Conservation (phyloP, 2,329 filamentous ascomycete species). For the Ophiostoma montium region DNA sequence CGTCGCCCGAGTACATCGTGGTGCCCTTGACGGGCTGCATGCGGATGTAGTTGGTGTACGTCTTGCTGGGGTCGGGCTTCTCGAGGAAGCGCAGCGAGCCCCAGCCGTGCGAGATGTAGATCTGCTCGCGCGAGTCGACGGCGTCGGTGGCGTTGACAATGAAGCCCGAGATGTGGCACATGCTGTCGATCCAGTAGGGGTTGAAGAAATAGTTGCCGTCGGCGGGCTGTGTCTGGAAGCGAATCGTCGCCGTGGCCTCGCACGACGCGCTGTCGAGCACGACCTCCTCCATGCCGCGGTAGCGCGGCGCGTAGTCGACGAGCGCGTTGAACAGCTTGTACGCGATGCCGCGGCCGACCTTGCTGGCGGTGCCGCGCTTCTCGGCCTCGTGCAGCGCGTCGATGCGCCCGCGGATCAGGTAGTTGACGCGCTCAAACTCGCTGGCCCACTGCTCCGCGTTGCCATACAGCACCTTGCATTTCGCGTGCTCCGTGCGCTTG, state of each 20-base stretch:
- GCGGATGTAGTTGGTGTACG: conserved; percentile 41
- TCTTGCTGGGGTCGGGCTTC: conserved; percentile 28
- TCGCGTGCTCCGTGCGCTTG: conserved; percentile 45
- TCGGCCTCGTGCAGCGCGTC: conserved; percentile 45
- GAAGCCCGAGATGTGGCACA: conserved; percentile 46
- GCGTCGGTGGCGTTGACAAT: conserved; percentile 45
- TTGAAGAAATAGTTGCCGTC: conserved; percentile 41
- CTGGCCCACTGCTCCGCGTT: conserved; percentile 44
- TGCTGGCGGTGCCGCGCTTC: conserved; percentile 51
- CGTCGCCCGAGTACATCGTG: conserved; percentile 39
- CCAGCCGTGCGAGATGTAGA: conserved; percentile 49
- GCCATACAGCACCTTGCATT: conserved; percentile 47
- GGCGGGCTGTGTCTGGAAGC: conserved; percentile 32
- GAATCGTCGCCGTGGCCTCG: conserved; percentile 29
- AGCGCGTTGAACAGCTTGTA: conserved; percentile 55
- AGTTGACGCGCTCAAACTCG: conserved; percentile 53
- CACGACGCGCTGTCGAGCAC: conserved; percentile 33
- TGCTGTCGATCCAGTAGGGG: conserved; percentile 45
- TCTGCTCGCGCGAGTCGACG: conserved; percentile 37
- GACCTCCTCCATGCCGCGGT: conserved; percentile 44
- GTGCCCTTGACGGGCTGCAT: conserved; percentile 40
- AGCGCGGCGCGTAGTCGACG: conserved; percentile 40
- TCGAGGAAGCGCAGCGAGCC: conserved; percentile 36
- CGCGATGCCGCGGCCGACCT: conserved; percentile 59
- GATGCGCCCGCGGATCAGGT: conserved; percentile 52